Evolutionary conservation across 352 stramenopile genomes (phyloP).

Genomic region (Pythium phragmitis): DNA sequence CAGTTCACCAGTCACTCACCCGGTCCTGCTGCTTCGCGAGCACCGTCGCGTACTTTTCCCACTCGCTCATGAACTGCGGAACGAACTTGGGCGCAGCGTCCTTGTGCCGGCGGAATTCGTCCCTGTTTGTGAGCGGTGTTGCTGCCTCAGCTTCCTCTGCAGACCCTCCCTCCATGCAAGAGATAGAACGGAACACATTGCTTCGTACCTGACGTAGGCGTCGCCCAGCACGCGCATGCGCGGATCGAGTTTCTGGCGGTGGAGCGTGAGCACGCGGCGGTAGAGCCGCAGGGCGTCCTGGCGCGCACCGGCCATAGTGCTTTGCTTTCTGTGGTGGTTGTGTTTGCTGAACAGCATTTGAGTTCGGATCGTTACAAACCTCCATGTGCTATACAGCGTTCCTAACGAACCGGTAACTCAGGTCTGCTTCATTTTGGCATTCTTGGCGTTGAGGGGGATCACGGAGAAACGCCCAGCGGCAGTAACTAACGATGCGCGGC

Average conservation of each 20-base stretch:
- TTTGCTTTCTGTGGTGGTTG: neutral
- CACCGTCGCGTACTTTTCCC: slow-evolving; percentile 64
- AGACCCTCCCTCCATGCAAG: neutral
- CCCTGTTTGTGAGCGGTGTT: slow-evolving; percentile 26
- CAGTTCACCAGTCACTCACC: slow-evolving; percentile 23
- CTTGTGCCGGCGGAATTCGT: slow-evolving; percentile 88
- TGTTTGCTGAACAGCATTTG: neutral
- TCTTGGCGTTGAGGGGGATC: neutral
- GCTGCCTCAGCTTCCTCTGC: neutral
- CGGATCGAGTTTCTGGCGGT: slow-evolving; percentile 67
- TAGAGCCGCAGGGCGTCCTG: slow-evolving; percentile 69
- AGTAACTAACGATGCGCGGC: slow-evolving; percentile 34
- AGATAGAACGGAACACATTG: neutral
- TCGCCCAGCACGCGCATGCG: slow-evolving; percentile 84
- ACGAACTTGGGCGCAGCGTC: slow-evolving; percentile 73
- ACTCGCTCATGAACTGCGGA: slow-evolving; percentile 72
- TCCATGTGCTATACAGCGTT: neutral
- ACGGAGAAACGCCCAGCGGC: neutral
- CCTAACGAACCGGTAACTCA: slow-evolving; percentile 17
- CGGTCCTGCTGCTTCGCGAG: slow-evolving; percentile 53
- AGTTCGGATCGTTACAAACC: slow-evolving; percentile 24
- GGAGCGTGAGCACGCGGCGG: slow-evolving; percentile 74
- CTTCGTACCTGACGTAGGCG: slow-evolving; percentile 70
- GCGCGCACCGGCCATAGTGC: slow-evolving; percentile 32
- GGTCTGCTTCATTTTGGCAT: slow-evolving; percentile 8